These are phyloP conservation scores for Colletotrichum caudatum DNA, from an alignment of 2,329 filamentous ascomycete species.

Conservation along the genomic window DNA sequence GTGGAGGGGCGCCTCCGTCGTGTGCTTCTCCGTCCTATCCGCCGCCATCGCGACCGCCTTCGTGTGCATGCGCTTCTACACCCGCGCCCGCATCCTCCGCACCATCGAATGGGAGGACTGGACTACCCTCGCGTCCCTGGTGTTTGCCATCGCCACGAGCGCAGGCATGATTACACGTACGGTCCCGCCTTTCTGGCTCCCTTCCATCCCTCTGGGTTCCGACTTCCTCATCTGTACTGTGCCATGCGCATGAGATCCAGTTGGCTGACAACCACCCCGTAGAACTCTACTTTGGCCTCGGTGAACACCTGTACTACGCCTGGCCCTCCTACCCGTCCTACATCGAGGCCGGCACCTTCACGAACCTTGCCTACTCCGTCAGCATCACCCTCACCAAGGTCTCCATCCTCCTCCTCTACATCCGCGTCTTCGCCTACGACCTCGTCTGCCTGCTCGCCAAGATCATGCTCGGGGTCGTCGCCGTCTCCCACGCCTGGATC, in stretches of 20 bases:
- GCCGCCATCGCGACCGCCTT: constrained; percentile 47
- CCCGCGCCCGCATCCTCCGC: constrained; percentile 50
- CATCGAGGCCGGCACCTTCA: constrained; percentile 38
- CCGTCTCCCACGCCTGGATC: constrained; percentile 44
- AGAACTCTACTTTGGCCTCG: constrained; percentile 40
- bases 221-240: neutral
- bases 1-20: constrained; percentile 38
- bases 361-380: constrained; percentile 41
- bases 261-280: neutral
- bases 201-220: neutral
- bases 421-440: constrained; percentile 46
- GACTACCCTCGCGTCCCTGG: constrained; percentile 49
- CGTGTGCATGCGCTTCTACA: constrained; percentile 50
- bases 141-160: constrained; percentile 42
- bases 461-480: constrained; percentile 40
- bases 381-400: constrained; percentile 44
- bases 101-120: constrained; percentile 52
- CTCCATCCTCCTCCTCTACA: constrained; percentile 45
- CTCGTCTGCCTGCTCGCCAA: constrained; percentile 45
- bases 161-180: constrained; percentile 39
- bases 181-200: neutral
- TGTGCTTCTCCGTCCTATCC: constrained; percentile 41
- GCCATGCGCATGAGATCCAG: too few species aligned
- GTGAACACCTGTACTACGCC: constrained; percentile 30
- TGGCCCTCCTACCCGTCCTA: constrained; percentile 14